Percentiles rank a stretch among this genome's conserved stretches.
Conservation (phyloP, 1,139 yeast species). For the Nakaseomyces glabratus region DNA sequence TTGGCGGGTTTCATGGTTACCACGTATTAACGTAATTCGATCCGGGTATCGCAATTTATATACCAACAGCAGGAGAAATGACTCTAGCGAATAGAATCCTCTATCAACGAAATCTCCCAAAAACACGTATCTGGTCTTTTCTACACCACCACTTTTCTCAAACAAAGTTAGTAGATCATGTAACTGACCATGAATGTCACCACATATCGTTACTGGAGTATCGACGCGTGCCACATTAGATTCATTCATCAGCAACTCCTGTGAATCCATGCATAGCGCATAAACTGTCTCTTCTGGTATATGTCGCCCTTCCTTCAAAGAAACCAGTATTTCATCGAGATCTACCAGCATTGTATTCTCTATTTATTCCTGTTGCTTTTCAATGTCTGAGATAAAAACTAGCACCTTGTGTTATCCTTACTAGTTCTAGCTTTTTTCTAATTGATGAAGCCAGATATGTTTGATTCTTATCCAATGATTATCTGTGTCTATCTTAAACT, state of each 20-base stretch:
- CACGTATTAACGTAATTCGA: slow-evolving; percentile 85
- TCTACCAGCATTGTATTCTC: slow-evolving; percentile 22
- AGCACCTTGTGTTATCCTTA: too few species aligned
- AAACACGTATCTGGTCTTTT: slow-evolving; percentile 43
- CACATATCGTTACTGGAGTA: slow-evolving; percentile 97
- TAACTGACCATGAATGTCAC: slow-evolving; percentile 95
- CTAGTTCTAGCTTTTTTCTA: too few species aligned
- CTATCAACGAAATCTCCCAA: slow-evolving; percentile 83
- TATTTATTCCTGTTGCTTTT: too few species aligned
- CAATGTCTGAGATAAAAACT: too few species aligned
- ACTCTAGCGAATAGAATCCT: slow-evolving; percentile 92
- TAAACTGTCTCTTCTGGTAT: slow-evolving; percentile 76
- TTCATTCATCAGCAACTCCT: slow-evolving; percentile 82
- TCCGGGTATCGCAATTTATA: slow-evolving; percentile 90
- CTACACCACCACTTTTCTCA: slow-evolving; percentile 76
- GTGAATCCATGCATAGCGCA: slow-evolving; percentile 79
- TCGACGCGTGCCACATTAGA: slow-evolving; percentile 91
- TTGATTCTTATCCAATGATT: too few species aligned
- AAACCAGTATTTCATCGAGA: slow-evolving; percentile 41
- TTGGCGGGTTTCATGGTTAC: slow-evolving; percentile 95
- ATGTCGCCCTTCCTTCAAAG: slow-evolving; percentile 69
- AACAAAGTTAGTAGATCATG: slow-evolving; percentile 88
- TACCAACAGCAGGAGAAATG: slow-evolving; percentile 66
- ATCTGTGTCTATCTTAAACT: too few species aligned
- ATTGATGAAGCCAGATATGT: too few species aligned